A percentile compares a stretch with the other conserved stretches of the same genome.
Conservation (phyloP, 1,284 basidiomycete genomes). For the Malassezia pachydermatis region DNA sequence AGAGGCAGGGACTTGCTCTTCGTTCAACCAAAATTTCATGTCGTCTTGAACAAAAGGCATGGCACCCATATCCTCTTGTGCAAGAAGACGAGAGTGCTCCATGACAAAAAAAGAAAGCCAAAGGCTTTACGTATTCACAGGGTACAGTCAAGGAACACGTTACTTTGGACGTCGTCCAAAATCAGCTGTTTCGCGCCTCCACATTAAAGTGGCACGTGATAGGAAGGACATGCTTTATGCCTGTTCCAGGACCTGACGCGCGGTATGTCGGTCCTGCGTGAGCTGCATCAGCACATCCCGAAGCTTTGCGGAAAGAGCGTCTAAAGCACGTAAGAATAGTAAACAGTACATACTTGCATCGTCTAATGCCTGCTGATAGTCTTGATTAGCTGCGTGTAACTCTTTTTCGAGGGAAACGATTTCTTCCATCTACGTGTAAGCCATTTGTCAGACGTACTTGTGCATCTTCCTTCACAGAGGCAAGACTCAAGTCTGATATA, state of each 20-base stretch:
- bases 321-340: background rate
- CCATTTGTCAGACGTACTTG: background rate
- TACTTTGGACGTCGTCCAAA: too few species aligned
- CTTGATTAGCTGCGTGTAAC: conserved; percentile 17
- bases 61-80: background rate
- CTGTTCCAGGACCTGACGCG: background rate
- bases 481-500: conserved; percentile 20
- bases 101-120: too few species aligned
- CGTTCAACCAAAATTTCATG: background rate
- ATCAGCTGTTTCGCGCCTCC: conserved; percentile 20
- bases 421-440: conserved; percentile 1
- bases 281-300: conserved; percentile 4
- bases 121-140: too few species aligned
- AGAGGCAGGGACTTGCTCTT: background rate
- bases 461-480: conserved; percentile 1
- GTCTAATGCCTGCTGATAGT: conserved; percentile 17
- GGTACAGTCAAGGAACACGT: too few species aligned
- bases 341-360: conserved; percentile 15
- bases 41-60: background rate
- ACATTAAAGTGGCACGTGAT: conserved; percentile 11
- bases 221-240: background rate
- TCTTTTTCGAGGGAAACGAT: conserved; percentile 10
- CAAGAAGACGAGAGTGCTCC: too few species aligned
- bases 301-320: conserved; percentile 6
- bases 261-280: conserved; percentile 8